phyloP scores from a whole-genome alignment of 257 asterid species.

The Solanum pimpinellifolium region DNA sequence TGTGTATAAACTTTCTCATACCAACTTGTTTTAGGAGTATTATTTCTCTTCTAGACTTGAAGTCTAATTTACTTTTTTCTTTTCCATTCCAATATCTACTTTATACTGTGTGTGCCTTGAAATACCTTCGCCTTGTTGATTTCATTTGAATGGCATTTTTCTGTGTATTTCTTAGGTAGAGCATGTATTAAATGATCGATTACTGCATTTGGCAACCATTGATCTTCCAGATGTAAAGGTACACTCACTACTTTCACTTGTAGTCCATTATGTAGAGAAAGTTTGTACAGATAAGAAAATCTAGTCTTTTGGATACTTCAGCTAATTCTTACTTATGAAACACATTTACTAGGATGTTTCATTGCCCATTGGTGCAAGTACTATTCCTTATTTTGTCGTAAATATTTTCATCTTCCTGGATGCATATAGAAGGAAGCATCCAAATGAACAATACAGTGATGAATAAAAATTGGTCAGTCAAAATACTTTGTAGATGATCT shows the following conservation, averaged over 20 bases:
- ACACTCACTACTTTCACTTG: conserved; percentile 6
- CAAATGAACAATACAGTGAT: neutral
- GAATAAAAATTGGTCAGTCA: neutral
- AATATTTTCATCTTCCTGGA: neutral
- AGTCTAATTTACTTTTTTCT: neutral
- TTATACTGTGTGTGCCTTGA: neutral
- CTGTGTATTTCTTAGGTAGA: conserved; percentile 51
- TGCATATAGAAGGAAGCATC: neutral
- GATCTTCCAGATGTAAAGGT: conserved; percentile 95
- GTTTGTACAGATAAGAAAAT: neutral
- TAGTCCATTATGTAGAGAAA: neutral
- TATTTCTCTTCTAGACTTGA: neutral
- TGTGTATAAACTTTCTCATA: neutral
- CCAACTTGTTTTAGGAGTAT: neutral
- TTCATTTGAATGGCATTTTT: conserved; percentile 12
- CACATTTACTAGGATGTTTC: neutral
- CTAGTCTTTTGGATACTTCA: neutral
- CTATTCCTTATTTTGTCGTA: neutral
- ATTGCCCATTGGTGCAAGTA: neutral
- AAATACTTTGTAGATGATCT: neutral
- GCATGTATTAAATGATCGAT: conserved; percentile 49
- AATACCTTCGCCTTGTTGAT: neutral
- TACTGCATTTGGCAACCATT: conserved; percentile 52
- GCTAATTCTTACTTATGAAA: neutral
- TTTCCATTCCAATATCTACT: neutral